phyloP scores from a whole-genome alignment of 495 filamentous ascomycete species.

The Aspergillus nidulans region DNA sequence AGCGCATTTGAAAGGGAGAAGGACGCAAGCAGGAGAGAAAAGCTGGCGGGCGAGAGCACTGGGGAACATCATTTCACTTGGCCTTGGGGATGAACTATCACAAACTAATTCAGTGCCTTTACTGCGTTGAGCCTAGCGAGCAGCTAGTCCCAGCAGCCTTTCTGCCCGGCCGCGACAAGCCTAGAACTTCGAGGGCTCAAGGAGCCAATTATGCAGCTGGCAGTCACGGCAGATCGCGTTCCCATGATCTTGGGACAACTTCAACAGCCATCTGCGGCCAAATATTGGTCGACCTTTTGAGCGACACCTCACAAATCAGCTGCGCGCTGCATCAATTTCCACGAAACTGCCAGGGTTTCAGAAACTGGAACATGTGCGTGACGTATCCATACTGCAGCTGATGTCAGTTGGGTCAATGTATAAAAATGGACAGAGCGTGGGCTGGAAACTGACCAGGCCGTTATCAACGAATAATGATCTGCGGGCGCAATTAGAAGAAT shows the following conservation, averaged over 20 bases:
- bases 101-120: conserved; percentile 4
- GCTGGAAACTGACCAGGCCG: neutral
- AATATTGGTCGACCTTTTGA: neutral
- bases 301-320: conserved; percentile 10
- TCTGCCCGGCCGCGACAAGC: conserved; percentile 11
- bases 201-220: conserved; percentile 12
- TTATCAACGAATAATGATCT: conserved; percentile 7
- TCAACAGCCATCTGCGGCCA: conserved; percentile 8
- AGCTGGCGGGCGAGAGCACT: neutral
- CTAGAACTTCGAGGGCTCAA: conserved; percentile 8
- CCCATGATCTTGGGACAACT: conserved; percentile 7
- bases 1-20: neutral
- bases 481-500: neutral
- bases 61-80: neutral
- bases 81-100: conserved; percentile 1
- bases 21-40: conserved; percentile 3
- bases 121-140: conserved; percentile 8
- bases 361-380: neutral
- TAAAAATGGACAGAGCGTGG: neutral
- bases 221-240: conserved; percentile 4
- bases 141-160: conserved; percentile 8
- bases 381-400: neutral
- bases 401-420: neutral
- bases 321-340: too few species aligned
- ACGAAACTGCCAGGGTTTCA: neutral